Base-by-base conservation (phyloP, 208 protist genomes). In the Leishmania gerbilli region DNA sequence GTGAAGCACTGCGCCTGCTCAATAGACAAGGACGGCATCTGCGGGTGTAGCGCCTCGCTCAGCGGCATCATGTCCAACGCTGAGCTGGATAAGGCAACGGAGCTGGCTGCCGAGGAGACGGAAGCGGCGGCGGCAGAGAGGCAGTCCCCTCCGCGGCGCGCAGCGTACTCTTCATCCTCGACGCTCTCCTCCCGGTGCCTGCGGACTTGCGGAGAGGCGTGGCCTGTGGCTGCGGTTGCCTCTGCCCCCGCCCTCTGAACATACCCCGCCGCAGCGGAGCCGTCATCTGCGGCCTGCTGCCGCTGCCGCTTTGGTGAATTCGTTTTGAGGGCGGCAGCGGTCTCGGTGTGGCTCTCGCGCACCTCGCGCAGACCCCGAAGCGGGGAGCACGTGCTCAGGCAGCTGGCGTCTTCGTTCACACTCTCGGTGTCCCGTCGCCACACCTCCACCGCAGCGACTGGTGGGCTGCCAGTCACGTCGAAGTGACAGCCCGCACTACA, bases 1-100 rank as follows among this genome's bases (percentile, higher is more conserved):
- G 88, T 91, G 74, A 96, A 95, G 49, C 87, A 86, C 72, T 90
- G 89, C 15, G 95, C 87, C 79, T 96, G 89, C 31, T 85, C 72
- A 51, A 97, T 88, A 1, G 91, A 84, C 55, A 97, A 87, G 40
- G 84, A 79, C 31, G 84, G 82, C 87, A 91, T 92, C 68, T 90
- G 81, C 11, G 86, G 86, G 21, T 81, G 81, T 60, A 87, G 71
- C 45, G 75, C 77, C 77, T 87, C 84, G 68, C 72, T 82, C 6
- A 91, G 77, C 47, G 80, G 82, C 72, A 82, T 80, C 45, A 68
- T 81, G 42, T 77, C 84, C 79, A 37, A 84, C 62, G 83, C 75
- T 1, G 78, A 90, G 77, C 76, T n/a, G 31, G 77, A 80, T 45
- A 81, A 40, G 31, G 53, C 79, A 9, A 51, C n/a, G 15, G 77